A percentile compares a stretch with the other conserved stretches of the same genome.
Evolutionary conservation across 208 protist genomes (phyloP).

Genomic region (Wallacemonas sp.): DNA sequence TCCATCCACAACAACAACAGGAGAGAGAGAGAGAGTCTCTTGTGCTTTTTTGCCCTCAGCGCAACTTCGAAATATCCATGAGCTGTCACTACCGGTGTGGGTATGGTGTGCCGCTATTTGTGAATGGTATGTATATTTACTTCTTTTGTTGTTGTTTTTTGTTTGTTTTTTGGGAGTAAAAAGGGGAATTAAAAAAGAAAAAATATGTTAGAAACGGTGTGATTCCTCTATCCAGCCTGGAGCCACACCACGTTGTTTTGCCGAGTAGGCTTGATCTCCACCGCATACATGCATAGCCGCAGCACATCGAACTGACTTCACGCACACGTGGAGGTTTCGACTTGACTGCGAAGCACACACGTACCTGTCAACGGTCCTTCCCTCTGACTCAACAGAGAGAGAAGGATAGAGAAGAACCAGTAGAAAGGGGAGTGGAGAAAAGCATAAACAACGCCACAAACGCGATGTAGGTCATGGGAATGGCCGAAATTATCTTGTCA

Average conservation of each 20-base stretch:
- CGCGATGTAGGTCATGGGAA: background rate
- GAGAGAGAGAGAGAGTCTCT: too few species aligned
- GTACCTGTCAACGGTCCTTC: background rate
- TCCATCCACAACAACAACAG: too few species aligned
- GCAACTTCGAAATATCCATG: too few species aligned
- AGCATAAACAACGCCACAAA: background rate
- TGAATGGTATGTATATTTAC: background rate
- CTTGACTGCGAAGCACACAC: too few species aligned
- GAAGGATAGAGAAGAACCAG: background rate
- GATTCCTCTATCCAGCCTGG: conserved; percentile 24
- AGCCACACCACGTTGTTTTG: conserved; percentile 9
- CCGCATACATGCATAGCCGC: background rate
- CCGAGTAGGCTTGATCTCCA: background rate
- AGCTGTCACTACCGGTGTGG: too few species aligned
- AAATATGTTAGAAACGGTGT: background rate
- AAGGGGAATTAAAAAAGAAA: conserved; percentile 9
- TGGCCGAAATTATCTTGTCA: conserved; percentile 35
- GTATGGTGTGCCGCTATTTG: background rate
- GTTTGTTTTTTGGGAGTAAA: conserved; percentile 9
- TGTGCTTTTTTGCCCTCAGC: too few species aligned
- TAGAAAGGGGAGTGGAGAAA: background rate
- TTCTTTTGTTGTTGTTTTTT: background rate
- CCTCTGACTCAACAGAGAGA: background rate
- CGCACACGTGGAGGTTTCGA: too few species aligned
- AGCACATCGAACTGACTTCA: too few species aligned